Evolutionary conservation across 73 alveolate species (phyloP).

Genomic region (Diophrys sp.): DNA sequence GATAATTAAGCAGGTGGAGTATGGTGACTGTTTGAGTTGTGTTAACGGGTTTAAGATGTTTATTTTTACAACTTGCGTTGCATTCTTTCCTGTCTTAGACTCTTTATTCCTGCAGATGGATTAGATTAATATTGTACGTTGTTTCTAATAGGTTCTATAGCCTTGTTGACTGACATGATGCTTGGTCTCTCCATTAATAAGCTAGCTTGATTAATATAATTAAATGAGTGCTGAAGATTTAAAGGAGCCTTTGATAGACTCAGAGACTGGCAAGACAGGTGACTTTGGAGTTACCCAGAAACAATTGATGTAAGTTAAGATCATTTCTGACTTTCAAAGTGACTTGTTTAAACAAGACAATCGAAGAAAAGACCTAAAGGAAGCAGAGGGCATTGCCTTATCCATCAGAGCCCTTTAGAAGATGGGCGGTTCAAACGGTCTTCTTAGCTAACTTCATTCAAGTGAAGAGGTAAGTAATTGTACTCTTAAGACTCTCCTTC

Average conservation of each 20-base stretch:
- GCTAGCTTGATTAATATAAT: neutral
- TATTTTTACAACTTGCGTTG: neutral
- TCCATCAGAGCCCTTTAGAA: neutral
- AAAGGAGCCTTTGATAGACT: neutral
- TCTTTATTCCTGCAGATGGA: neutral
- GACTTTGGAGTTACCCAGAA: neutral
- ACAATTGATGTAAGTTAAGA: slow-evolving; percentile 6
- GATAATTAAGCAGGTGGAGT: neutral
- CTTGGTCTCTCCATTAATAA: too few species aligned
- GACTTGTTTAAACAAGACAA: slow-evolving; percentile 5
- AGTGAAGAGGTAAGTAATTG: neutral
- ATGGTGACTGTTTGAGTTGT: neutral
- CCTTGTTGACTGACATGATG: too few species aligned
- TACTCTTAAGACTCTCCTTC: neutral
- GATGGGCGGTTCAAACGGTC: slow-evolving; percentile 14
- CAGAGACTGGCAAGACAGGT: neutral
- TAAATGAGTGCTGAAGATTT: neutral
- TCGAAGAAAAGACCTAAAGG: slow-evolving; percentile 3
- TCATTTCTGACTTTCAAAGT: neutral
- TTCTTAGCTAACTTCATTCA: slow-evolving; percentile 11
- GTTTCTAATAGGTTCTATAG: too few species aligned
- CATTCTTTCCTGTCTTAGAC: neutral
- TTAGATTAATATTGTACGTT: too few species aligned
- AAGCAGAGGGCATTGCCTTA: slow-evolving; percentile 6
- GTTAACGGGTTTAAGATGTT: neutral